Base-by-base conservation (phyloP, 306 rosid genomes). In the Casuarina equisetifolia region DNA sequence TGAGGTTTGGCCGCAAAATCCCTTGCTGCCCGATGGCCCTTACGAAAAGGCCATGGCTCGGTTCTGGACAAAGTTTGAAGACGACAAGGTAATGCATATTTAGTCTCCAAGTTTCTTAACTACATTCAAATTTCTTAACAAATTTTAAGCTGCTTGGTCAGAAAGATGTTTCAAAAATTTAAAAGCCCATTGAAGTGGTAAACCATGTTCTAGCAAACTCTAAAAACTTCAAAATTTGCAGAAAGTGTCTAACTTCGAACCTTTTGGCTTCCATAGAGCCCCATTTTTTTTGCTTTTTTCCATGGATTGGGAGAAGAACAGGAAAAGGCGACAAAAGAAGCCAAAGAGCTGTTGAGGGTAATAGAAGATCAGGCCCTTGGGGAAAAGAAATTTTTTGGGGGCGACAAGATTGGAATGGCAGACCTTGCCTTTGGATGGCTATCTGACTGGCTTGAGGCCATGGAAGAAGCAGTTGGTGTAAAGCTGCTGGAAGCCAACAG, bases 361-460 rank as follows among this genome's bases (percentile, higher is more conserved):
- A 13, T 73, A 42, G 82, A 79, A 55, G 78, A 79, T 1, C 74
- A 73, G 4, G 45, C 69, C 36, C 13, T 79, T 32, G 73, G 74
- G 11, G 80, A 63, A 17, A 70, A 71, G 73, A 70, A 76, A 11
- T 67, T 57, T 67, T 82, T 77, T 19, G 85, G 82, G 15, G 85
- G 85, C 51, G 72, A 77, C 35, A 48, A 49, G 16, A 73, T 82
- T 49, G 80, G 80, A 49, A 74, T 82, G 16, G 39, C 70, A 66
- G 85, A 82, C 79, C 57, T 69, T 15, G 74, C 79, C 12, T 42
- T 73, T 42, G 85, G 82, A 38, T 10, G 58, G 44, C 3, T 73
- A 7, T 55, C 68, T 44, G 73, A 20, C 42, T 78, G 82, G 82
- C n/a, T 82, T 6, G 74, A 53, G 53, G 62, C 36, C 55, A 2